Conservation (phyloP, 495 filamentous ascomycete species). For the Rhypophila decipiens region DNA sequence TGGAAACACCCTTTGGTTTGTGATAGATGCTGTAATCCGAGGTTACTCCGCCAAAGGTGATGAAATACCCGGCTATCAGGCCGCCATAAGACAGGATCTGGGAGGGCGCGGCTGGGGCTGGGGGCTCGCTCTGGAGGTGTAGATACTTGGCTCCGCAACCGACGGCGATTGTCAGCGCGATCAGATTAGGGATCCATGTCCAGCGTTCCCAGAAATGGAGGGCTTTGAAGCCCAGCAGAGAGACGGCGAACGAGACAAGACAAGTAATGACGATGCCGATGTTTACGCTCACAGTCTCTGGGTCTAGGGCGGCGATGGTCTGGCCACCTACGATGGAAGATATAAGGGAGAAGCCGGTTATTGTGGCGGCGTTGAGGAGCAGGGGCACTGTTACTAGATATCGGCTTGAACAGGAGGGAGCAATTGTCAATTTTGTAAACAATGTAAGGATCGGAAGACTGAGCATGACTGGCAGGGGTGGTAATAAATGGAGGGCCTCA, state of each 20-base stretch:
- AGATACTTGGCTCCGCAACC: conserved; percentile 43
- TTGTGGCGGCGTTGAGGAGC: conserved; percentile 34
- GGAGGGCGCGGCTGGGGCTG: conserved; percentile 15
- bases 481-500: no score
- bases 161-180: conserved; percentile 43
- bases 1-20: conserved; percentile 26
- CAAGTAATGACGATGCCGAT: conserved; percentile 48
- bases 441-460: not conserved
- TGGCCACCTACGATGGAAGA: conserved; percentile 37
- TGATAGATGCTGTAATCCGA: conserved; percentile 40
- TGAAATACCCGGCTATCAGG: conserved; percentile 37
- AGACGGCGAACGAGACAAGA: conserved; percentile 39
- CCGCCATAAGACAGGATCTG: conserved; percentile 27
- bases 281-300: conserved; percentile 39
- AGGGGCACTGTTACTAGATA: conserved; percentile 34
- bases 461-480: not conserved
- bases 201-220: conserved; percentile 50
- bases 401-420: conserved; percentile 11
- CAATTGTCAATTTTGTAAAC: not conserved
- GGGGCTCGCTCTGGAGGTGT: conserved; percentile 22
- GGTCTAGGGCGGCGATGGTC: conserved; percentile 38
- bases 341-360: conserved; percentile 38
- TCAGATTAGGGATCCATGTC: conserved; percentile 49
- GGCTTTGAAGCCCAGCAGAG: conserved; percentile 45
- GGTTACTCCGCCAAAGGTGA: conserved; percentile 36